phyloP scores from a whole-genome alignment of 2,329 filamentous ascomycete genomes.

The Alternaria dauci region DNA sequence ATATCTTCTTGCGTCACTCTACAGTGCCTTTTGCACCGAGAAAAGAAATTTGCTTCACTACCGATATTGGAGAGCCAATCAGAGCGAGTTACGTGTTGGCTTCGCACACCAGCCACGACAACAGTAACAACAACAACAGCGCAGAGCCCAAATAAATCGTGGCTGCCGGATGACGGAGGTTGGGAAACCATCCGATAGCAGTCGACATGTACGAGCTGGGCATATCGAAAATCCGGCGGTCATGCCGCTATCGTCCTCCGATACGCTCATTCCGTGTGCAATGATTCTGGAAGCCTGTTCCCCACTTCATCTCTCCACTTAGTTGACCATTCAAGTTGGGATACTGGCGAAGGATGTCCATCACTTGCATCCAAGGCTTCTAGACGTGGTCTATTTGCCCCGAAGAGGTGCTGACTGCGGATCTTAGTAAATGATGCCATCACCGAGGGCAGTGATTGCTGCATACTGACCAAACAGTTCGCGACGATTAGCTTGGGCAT shows the following conservation, averaged over 20 bases:
- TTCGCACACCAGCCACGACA: slow-evolving; percentile 33
- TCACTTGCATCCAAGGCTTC: slow-evolving; percentile 7
- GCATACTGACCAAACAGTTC: slow-evolving; percentile 27
- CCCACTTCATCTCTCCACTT: slow-evolving; percentile 12
- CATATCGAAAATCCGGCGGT: not conserved
- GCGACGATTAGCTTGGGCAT: slow-evolving; percentile 32
- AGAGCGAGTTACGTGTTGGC: slow-evolving; percentile 40
- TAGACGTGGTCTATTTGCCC: slow-evolving; percentile 8
- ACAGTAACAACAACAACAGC: slow-evolving; percentile 23
- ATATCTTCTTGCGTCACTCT: slow-evolving; percentile 10
- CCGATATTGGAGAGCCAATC: slow-evolving; percentile 34
- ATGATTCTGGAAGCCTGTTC: slow-evolving; percentile 14
- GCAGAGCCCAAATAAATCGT: slow-evolving; percentile 16
- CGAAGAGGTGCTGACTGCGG: slow-evolving; percentile 9
- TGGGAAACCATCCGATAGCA: slow-evolving; percentile 4
- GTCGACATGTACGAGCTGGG: not conserved
- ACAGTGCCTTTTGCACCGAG: slow-evolving; percentile 4
- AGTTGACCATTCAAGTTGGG: slow-evolving; percentile 12
- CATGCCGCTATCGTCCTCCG: slow-evolving; percentile 13
- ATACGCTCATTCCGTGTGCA: slow-evolving; percentile 17
- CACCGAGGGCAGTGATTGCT: slow-evolving; percentile 25
- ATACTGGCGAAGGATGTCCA: not conserved
- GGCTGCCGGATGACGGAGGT: not conserved
- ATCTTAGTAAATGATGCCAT: slow-evolving; percentile 26
- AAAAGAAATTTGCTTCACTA: slow-evolving; percentile 23